Evolutionary conservation across 1,284 basidiomycete genomes (phyloP), one percentile per base, ranked within the genome.

Genomic region (Microbotryum lychnidis-dioicae): DNA sequence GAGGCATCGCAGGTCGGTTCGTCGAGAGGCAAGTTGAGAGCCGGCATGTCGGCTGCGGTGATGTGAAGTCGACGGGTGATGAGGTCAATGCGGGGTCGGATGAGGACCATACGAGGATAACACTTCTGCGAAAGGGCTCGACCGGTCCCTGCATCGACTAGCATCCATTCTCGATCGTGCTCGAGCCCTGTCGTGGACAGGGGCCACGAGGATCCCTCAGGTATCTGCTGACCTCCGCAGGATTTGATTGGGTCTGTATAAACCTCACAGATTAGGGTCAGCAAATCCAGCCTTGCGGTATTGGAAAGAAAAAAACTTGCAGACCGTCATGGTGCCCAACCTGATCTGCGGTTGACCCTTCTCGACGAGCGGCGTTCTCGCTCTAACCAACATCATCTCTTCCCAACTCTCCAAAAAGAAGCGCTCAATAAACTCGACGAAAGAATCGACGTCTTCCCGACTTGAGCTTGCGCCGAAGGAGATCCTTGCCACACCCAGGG

Each of bases 241-340:
- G 68, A 69, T 21, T 69, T 69, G 56, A 69, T 67, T 0, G 68
- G 68, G 31, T 69, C 67, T 69, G 60, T 6, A 31, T 20, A 8
- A 18, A 23, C 16, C 2, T 27, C 27, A 27, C 27, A 27, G 27
- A 27, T 6, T 27, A 27, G 27, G 27, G 27, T 27, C 27, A 27
- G 27, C 4, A 27, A 27, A 6, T 5, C 27, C 27, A 27, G 6
- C 6, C 4, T 27, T 27, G 20, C 54, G 16, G 56, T 50, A 1
- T 10, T 16, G 31, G 31, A 2, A 21, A 12, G 1, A 48, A n/a
- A 20, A 25, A 6, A 9, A 56, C 62, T 33, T 33, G 63, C 65
- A 67, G 25, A 67, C 46, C 14, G 55, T 45, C 21, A 67, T 27
- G 18, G 49, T 37, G 10, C 53, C 57, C 21, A 65, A n/a, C 48